Base-by-base conservation (phyloP, 2,329 filamentous ascomycete species). In the Penicillium sclerotigenum region DNA sequence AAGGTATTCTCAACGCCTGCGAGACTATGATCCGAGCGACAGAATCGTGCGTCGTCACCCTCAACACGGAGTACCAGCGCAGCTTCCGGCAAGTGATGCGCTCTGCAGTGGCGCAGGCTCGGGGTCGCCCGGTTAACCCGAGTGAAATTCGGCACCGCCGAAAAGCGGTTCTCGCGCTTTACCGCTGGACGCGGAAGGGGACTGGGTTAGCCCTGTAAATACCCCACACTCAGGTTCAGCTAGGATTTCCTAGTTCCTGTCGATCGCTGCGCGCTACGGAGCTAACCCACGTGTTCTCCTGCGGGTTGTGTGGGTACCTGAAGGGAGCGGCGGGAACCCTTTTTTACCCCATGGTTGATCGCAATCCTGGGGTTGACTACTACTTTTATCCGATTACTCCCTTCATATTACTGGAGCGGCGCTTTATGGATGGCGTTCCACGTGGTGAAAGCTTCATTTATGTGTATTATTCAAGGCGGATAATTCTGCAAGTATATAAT, bases 81-180 rank as follows among this genome's bases (percentile, higher is more conserved):
- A 96, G 95, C 75, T 96, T 97, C 77, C 89, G 91, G 65, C 93
- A 92, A 76, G 91, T 96, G 34, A 96, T 97, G 91, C 88, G 91
- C 47, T 93, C 89, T 58, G 91, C 92, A 29, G 81, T 97, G 16
- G 89, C 90, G 13, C 90, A 95, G 72, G 91, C 95, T 48, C 87
- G 89, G 47, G 92, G 91, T 29, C 85, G 91, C 47, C 87, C 90
- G 8, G 90, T 95, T 68, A 91, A 96, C 66, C 84, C 91, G 47
- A 87, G 87, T 60, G 91, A 96, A 74, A 90, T 94, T 68, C 89
- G 95, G 64, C 85, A 91, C 70, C 85, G 89, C 51, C 83, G 92
- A 56, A 85, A 92, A 56, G 91, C 96, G 68, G 87, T 96, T 55
- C 77, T 97, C 50, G 85, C 88, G 22, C 77, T 96, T 61, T 97